Evolutionary conservation across 2,329 filamentous ascomycete species (phyloP), one percentile per base, ranked within the genome.

Genomic region (Leptographium lundbergii): DNA sequence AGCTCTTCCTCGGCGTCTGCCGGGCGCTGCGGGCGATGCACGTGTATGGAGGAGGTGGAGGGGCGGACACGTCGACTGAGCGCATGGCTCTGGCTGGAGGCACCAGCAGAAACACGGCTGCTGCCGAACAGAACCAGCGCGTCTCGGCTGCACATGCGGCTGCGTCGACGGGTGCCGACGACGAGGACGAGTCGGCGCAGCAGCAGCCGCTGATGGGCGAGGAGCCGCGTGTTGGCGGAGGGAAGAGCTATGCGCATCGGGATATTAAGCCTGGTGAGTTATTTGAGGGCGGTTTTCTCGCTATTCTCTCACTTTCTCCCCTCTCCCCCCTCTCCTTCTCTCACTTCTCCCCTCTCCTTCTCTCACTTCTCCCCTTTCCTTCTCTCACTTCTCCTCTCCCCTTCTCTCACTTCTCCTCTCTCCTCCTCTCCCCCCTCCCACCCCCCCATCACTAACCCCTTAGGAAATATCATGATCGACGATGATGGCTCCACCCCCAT

Each of bases 381-480:
- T 14, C 13, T 11, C 10, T 39, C 13, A 3, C 39, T 19, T 17
- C 17, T 17, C 39, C 17, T 42, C 39, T 42, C 2, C 42, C 7
- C 11, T 27, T 29, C 6, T 24, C 32, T 3, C 10, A 29, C 22
- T 9, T 34, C 24, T 66, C 48, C 45, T 25, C 25, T 42, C 36
- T 39, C 36, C 6, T 17, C 29, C 29, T 10, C 36, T 39, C 6
- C 19, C 19, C 19, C 42, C 6, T 45, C 10, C 17, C 17, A 6
- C 17, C 17, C 14, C 17, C 10, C 11, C 17, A 3, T 32, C 32
- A 39, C 29, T 3, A 32, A 13, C 47, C 48, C 32, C 13, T 45
- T 60, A 84, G 82, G 91, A 60, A 99, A 99, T 74, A 95, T 99
- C 69, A 99, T 99, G 94, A 96, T 99, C 65, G 87, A 89, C 65